Base-by-base conservation (phyloP, 2,329 filamentous ascomycete species). In the Phyllosticta citrichinensis region DNA sequence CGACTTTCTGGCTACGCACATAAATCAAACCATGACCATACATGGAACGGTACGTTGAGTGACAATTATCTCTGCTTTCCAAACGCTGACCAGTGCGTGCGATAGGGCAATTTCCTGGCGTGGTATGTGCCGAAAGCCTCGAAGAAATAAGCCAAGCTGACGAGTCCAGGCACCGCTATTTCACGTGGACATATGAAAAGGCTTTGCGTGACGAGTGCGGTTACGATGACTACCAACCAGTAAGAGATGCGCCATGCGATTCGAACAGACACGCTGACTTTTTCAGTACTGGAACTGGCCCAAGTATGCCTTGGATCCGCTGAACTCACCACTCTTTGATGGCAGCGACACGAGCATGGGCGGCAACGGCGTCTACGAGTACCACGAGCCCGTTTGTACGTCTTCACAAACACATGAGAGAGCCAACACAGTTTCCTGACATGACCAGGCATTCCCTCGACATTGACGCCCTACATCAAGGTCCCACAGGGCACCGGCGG, bases 401-500 rank as follows among this genome's bases (percentile, higher is more conserved):
- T 53, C 19, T n/a, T 27, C 40, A 17, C 5, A 47, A 3, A 2
- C 17, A 17, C 40, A 3, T 19, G 40, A 19, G 17, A 47, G 40
- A n/a, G 25, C 66, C 62, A 2, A 63, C 70, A 1, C 65, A 25
- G 17, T 25, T 25, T 53, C 66, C 67, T 10, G 6, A 55, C 54
- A 9, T 24, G 2, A 11, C 2, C 19, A 55, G 72, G 70, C 55
- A 67, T 73, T 12, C 68, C 70, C 0, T 65, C 66, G 9, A 60
- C 62, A 11, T 58, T 64, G 8, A 19, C 40, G 2, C 71, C 68
- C 47, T 62, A 60, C 2, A 67, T 77, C 62, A 72, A 65, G 20
- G 68, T 80, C 10, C 79, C 78, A 0, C 76, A 77, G 0, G 82
- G 80, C n/a, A 74, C 75, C 0, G 82, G 82, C 14, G 82, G 82